Conservation (phyloP, 805 yeast species). For the Hanseniaspora opuntiae region DNA sequence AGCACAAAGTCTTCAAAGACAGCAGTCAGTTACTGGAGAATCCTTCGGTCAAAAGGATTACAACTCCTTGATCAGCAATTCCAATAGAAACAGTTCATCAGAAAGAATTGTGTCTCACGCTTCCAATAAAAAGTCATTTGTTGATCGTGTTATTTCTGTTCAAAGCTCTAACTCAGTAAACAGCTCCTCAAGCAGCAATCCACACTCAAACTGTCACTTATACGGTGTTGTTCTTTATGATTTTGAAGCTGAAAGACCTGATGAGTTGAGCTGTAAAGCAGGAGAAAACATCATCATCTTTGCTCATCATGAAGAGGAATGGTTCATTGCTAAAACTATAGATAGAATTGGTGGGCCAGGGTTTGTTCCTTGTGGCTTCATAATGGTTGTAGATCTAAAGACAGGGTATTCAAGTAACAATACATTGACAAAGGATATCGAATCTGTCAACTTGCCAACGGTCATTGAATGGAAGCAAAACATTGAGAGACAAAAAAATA, state of each 20-base stretch:
- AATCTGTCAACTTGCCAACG: conserved; percentile 62
- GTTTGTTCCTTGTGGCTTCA: conserved; percentile 79
- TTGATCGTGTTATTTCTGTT: conserved; percentile 13
- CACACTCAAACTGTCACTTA: conserved; percentile 24
- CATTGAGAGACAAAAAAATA: conserved; percentile 85
- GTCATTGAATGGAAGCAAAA: conserved; percentile 91
- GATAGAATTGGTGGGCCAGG: conserved; percentile 96
- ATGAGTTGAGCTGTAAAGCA: conserved; percentile 69
- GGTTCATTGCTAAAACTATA: conserved; percentile 96
- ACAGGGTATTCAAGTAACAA: conserved; percentile 46
- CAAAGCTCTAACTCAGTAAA: background rate
- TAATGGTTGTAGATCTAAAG: conserved; percentile 67
- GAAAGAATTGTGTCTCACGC: background rate
- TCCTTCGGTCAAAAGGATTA: conserved; percentile 16
- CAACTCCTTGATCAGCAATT: conserved; percentile 19
- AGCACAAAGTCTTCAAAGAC: conserved; percentile 11
- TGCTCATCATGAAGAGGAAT: conserved; percentile 91
- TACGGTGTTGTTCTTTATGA: conserved; percentile 81
- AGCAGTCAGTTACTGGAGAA: background rate
- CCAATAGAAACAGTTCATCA: background rate
- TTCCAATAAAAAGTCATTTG: conserved; percentile 6
- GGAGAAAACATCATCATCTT: conserved; percentile 87
- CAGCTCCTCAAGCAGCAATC: background rate
- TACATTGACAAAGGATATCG: conserved; percentile 45
- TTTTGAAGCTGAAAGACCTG: conserved; percentile 61